Percentiles rank a stretch among this genome's conserved stretches.
Evolutionary conservation across 2,329 filamentous ascomycete species (phyloP).

Genomic region (Aspergillus spinulosporus): DNA sequence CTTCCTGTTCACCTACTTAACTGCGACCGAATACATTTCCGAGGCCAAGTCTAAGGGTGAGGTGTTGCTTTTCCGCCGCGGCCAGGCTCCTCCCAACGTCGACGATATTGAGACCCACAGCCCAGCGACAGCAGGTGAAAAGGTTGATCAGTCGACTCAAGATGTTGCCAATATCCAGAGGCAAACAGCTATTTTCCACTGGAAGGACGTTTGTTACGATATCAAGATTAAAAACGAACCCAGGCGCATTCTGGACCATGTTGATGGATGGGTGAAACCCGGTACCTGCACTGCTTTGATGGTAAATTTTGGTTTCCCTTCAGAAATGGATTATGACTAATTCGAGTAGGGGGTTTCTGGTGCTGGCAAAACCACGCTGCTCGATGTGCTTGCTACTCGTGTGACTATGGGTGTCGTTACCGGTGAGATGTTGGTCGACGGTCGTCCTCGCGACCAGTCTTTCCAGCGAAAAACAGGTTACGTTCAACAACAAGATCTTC

Average conservation of each 20-base stretch:
- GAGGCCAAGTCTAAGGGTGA: slow-evolving; percentile 75
- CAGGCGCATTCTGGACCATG: slow-evolving; percentile 76
- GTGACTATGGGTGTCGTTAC: slow-evolving; percentile 86
- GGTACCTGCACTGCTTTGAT: slow-evolving; percentile 87
- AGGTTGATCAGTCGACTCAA: slow-evolving; percentile 31
- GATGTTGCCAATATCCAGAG: slow-evolving; percentile 52
- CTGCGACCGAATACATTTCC: slow-evolving; percentile 61
- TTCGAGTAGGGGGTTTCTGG: slow-evolving; percentile 67
- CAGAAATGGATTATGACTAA: slow-evolving; percentile 28
- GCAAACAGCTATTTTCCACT: slow-evolving; percentile 79
- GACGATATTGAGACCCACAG: slow-evolving; percentile 33
- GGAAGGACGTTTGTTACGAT: slow-evolving; percentile 80
- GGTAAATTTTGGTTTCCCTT: slow-evolving; percentile 44
- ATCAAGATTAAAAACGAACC: slow-evolving; percentile 76
- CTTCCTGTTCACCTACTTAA: slow-evolving; percentile 62
- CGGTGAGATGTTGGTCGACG: slow-evolving; percentile 82
- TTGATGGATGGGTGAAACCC: slow-evolving; percentile 92
- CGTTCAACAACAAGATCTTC: slow-evolving; percentile 89
- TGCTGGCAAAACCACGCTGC: slow-evolving; percentile 86
- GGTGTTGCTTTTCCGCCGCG: slow-evolving; percentile 71
- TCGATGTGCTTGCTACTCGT: slow-evolving; percentile 82
- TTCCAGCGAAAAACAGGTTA: slow-evolving; percentile 94
- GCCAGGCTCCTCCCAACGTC: slow-evolving; percentile 54
- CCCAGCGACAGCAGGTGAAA: slow-evolving; percentile 32
- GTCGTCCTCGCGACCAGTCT: slow-evolving; percentile 69